Evolutionary conservation across 495 filamentous ascomycete species (phyloP).

Genomic region (Hypoxylon cercidicola): DNA sequence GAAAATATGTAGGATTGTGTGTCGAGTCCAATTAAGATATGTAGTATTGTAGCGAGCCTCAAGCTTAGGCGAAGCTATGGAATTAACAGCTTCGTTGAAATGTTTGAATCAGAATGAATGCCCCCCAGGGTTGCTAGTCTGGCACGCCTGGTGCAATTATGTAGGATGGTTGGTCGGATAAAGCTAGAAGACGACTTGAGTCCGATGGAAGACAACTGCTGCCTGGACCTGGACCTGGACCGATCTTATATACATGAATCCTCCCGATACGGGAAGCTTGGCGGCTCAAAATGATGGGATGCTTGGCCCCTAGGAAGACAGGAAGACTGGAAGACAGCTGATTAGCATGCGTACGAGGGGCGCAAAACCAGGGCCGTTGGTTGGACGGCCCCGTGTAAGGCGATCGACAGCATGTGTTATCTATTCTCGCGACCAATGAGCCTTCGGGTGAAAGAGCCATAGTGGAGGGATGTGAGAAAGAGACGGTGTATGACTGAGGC

Average conservation of each 20-base stretch:
- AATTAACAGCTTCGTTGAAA: constrained; percentile 10
- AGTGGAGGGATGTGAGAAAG: constrained; percentile 24
- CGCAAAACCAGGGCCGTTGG: constrained; percentile 17
- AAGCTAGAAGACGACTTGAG: constrained; percentile 7
- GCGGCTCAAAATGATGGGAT: constrained; percentile 37
- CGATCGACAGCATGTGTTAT: constrained; percentile 15
- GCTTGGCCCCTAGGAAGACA: constrained; percentile 25
- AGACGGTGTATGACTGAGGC: constrained; percentile 39
- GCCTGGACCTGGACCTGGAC: constrained; percentile 27
- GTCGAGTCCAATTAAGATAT: constrained; percentile 15
- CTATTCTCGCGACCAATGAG: constrained; percentile 1
- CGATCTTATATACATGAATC: constrained; percentile 21
- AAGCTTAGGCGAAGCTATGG: constrained; percentile 27
- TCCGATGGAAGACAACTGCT: constrained; percentile 12
- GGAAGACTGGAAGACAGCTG: constrained; percentile 5
- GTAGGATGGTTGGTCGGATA: constrained; percentile 11
- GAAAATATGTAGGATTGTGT: neutral
- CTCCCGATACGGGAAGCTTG: constrained; percentile 27
- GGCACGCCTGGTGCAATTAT: constrained; percentile 41
- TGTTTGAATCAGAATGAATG: constrained; percentile 30
- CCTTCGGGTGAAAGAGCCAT: constrained; percentile 12
- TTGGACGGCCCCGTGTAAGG: constrained; percentile 28
- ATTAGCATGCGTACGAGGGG: constrained; percentile 29
- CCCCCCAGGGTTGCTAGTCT: constrained; percentile 36
- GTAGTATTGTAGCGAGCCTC: constrained; percentile 19